phyloP scores from a whole-genome alignment of 129 eudicot species.

The Daucus carota region DH1_v3.0 NC_030383.2:58496501-58497000 shows the following conservation, averaged over 20 bases:
- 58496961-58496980: conserved; percentile 4
- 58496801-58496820: no score
- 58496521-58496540: conserved; percentile 26
- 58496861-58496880: no score
- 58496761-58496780: neutral
- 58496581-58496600: conserved; percentile 22
- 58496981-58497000: neutral
- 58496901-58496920: no score
- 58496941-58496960: no score
- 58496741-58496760: neutral
- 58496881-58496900: no score
- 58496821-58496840: no score
- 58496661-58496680: neutral
- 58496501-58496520: neutral
- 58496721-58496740: neutral
- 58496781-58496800: no score
- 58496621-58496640: conserved; percentile 15
- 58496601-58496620: neutral
- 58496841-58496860: no score
- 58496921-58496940: neutral
- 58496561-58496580: conserved; percentile 6
- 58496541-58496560: conserved; percentile 23
- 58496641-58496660: conserved; percentile 16
- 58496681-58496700: conserved; percentile 24
- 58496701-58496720: conserved; percentile 22